A percentile compares a stretch with the other conserved stretches of the same genome.
These are phyloP conservation scores for Quercus mongolica DNA, from an alignment of 306 rosid genomes.

Conservation along the genomic window DNA sequence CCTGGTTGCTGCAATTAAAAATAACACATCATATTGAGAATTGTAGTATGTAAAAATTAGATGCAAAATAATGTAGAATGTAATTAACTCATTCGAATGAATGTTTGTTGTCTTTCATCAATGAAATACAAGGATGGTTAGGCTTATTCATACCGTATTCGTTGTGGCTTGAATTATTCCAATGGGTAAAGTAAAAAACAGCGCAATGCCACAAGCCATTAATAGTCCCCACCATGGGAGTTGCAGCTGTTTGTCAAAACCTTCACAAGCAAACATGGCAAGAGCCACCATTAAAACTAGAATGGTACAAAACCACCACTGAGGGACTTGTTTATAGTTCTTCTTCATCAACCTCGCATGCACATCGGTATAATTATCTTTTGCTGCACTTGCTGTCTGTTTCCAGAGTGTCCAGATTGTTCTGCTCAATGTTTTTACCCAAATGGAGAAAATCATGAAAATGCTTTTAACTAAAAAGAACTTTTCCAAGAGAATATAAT, in stretches of 20 bases:
- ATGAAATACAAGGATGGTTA: neutral
- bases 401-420: slow-evolving; percentile 47
- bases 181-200: slow-evolving; percentile 65
- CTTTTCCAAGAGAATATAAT: neutral
- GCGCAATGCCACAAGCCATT: slow-evolving; percentile 51
- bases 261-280: slow-evolving; percentile 49
- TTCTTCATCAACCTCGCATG: slow-evolving; percentile 75
- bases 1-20: slow-evolving; percentile 55
- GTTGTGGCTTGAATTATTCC: slow-evolving; percentile 89
- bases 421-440: slow-evolving; percentile 27
- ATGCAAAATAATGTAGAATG: neutral
- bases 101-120: neutral
- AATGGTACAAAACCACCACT: slow-evolving; percentile 71
- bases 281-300: slow-evolving; percentile 32
- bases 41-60: too few relatives aligned
- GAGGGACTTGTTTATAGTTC: slow-evolving; percentile 70
- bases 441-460: neutral
- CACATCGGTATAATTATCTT: slow-evolving; percentile 41
- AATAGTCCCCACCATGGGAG: slow-evolving; percentile 92
- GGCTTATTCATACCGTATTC: slow-evolving; percentile 37
- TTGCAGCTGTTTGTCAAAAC: slow-evolving; percentile 75
- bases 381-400: slow-evolving; percentile 29
- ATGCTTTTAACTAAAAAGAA: neutral
- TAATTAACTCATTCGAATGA: neutral
- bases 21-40: too few relatives aligned